Base-by-base conservation (phyloP, 2,329 filamentous ascomycete species). In the Clathrospora elynae region DNA sequence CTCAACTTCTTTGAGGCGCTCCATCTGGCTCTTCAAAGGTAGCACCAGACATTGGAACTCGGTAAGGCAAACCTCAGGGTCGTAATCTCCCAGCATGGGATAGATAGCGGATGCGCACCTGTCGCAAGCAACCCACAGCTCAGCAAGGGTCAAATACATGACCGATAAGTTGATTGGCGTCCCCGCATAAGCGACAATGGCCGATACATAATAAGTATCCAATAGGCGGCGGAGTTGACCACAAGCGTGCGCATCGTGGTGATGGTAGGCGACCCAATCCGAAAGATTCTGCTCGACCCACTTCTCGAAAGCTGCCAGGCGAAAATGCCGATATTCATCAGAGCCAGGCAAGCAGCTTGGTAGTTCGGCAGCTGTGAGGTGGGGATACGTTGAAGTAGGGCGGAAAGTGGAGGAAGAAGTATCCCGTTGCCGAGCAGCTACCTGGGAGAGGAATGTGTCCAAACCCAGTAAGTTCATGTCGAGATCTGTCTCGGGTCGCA, bases 111-210 rank as follows among this genome's bases (percentile, higher is more conserved):
- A 64, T 1, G 76, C 75, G 2, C 70, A 67, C 35, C 68, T 76
- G 46, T 86, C 82, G 20, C 77, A 74, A 0, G 77, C 78, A 6
- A 80, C 58, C 83, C 83, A 86, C 0, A 86, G 59, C 39, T 85
- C 80, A 2, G 82, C 51, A 0, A 79, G 53, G 0, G 76, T 80
- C 0, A 86, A 70, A 2, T 82, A 42, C 77, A 84, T 83, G 4
- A 75, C 47, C 0, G 83, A 86, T 0, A 69, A 53, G 0, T 63
- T 65, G 45, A 79, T 74, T 0, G 82, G 76, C 2, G 74, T 71
- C 0, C 35, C 47, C 0, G 38, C 2, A 29, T 82, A 83, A 0
- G 22, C 6, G 0, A 1, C 0, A 0, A 18, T 41, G 4, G 63
- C 64, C 2, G 6, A 14, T 1, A 2, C 1, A 28, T 57, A 16